These are phyloP conservation scores for Hypoxylon sp. DNA, from an alignment of 2,329 filamentous ascomycete species.

Conservation along the genomic window DNA sequence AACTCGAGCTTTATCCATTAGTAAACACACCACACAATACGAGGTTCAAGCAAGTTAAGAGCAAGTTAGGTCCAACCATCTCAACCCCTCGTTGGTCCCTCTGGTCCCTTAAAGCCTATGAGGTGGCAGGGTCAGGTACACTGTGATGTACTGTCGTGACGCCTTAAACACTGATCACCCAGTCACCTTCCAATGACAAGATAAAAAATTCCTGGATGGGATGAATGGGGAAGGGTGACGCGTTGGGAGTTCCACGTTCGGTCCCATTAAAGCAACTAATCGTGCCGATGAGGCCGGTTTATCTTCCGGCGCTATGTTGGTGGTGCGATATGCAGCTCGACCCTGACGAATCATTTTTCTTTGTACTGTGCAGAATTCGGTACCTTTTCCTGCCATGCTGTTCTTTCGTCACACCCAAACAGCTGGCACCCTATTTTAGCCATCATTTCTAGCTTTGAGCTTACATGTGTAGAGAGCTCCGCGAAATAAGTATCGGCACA, in stretches of 20 bases:
- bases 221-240: constrained; percentile 46
- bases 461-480: background rate
- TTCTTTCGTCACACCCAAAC: constrained; percentile 10
- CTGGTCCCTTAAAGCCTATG: background rate
- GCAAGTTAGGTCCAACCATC: constrained; percentile 4
- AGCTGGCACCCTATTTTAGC: constrained; percentile 6
- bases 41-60: constrained; percentile 9
- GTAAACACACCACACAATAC: constrained; percentile 24
- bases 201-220: constrained; percentile 1
- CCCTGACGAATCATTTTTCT: constrained; percentile 26
- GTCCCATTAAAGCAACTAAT: constrained; percentile 34
- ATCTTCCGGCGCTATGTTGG: constrained; percentile 22
- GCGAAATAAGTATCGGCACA: background rate
- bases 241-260: constrained; percentile 48
- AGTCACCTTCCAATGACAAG: constrained; percentile 13
- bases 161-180: constrained; percentile 6
- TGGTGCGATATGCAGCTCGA: constrained; percentile 17
- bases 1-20: constrained; percentile 5
- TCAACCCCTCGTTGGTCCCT: background rate
- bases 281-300: constrained; percentile 35
- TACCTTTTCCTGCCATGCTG: constrained; percentile 5
- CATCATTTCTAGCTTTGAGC: background rate
- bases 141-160: constrained; percentile 14
- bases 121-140: background rate
- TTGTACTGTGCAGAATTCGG: constrained; percentile 1